Percentiles rank a stretch among this genome's conserved stretches.
phyloP scores from a whole-genome alignment of 83 land plant species.

The Diphasiastrum complanatum region DNA sequence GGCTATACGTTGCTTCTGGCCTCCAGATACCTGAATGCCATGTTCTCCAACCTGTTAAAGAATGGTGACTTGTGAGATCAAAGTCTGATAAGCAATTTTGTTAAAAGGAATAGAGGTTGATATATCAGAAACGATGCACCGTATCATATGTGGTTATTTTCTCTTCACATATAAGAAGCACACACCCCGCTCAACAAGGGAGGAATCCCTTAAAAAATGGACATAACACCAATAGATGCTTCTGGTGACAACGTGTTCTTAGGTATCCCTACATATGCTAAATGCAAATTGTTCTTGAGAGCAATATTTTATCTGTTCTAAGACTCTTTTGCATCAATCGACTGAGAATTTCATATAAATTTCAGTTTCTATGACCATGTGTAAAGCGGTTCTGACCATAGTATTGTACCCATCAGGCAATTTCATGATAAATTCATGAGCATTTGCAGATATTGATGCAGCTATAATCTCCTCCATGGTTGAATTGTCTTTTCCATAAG shows the following conservation, averaged over 20 bases:
- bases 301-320: not conserved
- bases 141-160: too few species aligned
- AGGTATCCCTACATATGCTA: too few species aligned
- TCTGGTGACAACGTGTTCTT: too few species aligned
- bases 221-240: too few species aligned
- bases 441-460: constrained; percentile 76
- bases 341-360: not conserved
- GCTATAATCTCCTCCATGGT: constrained; percentile 52
- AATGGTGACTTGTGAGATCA: too few species aligned
- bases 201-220: too few species aligned
- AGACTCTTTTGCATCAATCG: not conserved
- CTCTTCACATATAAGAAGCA: too few species aligned
- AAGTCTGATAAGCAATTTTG: not conserved
- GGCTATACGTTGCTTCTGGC: constrained; percentile 72
- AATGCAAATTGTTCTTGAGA: too few species aligned
- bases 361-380: not conserved
- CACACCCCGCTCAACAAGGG: too few species aligned
- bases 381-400: constrained; percentile 33
- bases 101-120: not conserved
- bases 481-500: constrained; percentile 63
- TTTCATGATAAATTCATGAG: constrained; percentile 62
- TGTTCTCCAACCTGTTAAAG: constrained; percentile 57
- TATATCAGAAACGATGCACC: not conserved
- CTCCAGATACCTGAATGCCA: constrained; percentile 76
- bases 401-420: constrained; percentile 83